These are phyloP conservation scores for Colletotrichum musicola DNA, from an alignment of 2,329 filamentous ascomycete genomes.

Conservation along the genomic window DNA sequence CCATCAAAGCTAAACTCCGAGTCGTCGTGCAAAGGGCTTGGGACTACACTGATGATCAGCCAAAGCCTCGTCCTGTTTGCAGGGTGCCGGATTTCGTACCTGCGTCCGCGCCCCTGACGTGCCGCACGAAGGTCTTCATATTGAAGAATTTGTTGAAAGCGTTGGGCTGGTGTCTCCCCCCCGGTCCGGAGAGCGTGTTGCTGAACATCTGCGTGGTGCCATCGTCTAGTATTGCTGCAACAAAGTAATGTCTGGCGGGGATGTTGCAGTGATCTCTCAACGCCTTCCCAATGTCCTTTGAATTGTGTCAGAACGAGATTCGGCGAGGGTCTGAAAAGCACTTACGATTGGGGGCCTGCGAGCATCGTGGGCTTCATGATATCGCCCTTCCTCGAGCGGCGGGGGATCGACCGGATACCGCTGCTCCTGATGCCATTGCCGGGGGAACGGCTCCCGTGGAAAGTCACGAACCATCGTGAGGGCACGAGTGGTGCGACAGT, in stretches of 20 bases:
- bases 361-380: constrained; percentile 34
- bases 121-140: constrained; percentile 53
- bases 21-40: constrained; percentile 51
- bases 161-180: constrained; percentile 51
- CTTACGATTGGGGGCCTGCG: constrained; percentile 39
- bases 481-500: constrained; percentile 2
- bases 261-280: constrained; percentile 66
- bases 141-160: constrained; percentile 62
- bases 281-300: constrained; percentile 63
- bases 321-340: neutral
- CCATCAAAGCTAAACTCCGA: constrained; percentile 39
- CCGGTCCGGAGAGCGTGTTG: constrained; percentile 58
- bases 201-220: constrained; percentile 51
- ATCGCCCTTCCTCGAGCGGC: constrained; percentile 35
- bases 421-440: constrained; percentile 48
- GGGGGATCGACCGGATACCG: constrained; percentile 42
- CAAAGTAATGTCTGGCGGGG: constrained; percentile 63
- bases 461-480: constrained; percentile 56
- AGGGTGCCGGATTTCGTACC: constrained; percentile 48
- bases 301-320: neutral
- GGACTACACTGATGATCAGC: constrained; percentile 42
- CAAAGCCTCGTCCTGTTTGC: constrained; percentile 3
- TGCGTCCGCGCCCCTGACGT: constrained; percentile 52
- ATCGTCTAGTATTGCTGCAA: constrained; percentile 64
- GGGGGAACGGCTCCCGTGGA: constrained; percentile 54